Conservation (phyloP, 1,284 basidiomycete species). For the Coniophora puteana region DNA sequence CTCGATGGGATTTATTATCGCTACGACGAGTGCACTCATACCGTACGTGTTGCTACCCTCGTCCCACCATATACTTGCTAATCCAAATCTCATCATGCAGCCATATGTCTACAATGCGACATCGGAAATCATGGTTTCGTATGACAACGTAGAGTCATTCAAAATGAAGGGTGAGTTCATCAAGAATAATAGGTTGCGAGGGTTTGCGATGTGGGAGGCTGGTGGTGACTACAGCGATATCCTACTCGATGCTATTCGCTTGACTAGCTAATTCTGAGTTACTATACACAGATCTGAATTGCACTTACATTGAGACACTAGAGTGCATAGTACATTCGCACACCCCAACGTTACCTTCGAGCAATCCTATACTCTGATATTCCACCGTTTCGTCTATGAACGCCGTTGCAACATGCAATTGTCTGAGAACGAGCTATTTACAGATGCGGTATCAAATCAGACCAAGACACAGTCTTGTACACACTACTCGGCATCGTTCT, state of each 20-base stretch:
- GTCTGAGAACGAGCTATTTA: too few relatives aligned
- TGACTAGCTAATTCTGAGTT: conserved; percentile 18
- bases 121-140: conserved; percentile 50
- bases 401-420: too few relatives aligned
- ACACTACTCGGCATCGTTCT: too few relatives aligned
- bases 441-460: too few relatives aligned
- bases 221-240: conserved; percentile 52
- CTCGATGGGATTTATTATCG: conserved; percentile 41
- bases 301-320: too few relatives aligned
- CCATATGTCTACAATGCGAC: conserved; percentile 53
- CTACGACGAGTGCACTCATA: conserved; percentile 59
- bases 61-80: background rate
- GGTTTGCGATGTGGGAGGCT: conserved; percentile 63
- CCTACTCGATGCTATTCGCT: conserved; percentile 46
- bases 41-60: conserved; percentile 35
- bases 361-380: too few relatives aligned
- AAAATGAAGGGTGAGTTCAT: conserved; percentile 54
- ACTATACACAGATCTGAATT: too few relatives aligned
- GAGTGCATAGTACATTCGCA: too few relatives aligned
- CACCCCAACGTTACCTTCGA: too few relatives aligned
- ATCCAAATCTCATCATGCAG: conserved; percentile 24
- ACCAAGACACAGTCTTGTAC: too few relatives aligned
- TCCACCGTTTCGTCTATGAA: too few relatives aligned
- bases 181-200: conserved; percentile 41
- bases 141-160: conserved; percentile 52